phyloP scores from a whole-genome alignment of 768 basidiomycete species.

The Agaricus subrufescens region DNA sequence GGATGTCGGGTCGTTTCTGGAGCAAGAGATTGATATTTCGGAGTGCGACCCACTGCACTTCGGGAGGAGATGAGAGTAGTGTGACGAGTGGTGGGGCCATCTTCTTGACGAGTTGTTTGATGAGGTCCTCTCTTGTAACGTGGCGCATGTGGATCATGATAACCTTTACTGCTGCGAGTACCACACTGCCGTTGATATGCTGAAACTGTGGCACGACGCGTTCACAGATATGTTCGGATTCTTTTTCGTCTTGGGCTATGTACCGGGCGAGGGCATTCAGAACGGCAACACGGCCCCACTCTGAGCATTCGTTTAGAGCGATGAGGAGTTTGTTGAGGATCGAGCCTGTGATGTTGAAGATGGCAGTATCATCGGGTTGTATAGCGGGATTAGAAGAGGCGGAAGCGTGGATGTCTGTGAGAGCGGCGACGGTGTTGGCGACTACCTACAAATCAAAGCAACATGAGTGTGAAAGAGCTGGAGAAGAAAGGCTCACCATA shows the following conservation, averaged over 20 bases:
- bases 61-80: slow-evolving; percentile 91
- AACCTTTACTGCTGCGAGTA: slow-evolving; percentile 95
- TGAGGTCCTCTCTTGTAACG: slow-evolving; percentile 76
- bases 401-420: slow-evolving; percentile 86
- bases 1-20: slow-evolving; percentile 86
- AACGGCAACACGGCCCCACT: slow-evolving; percentile 97
- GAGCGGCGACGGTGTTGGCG: slow-evolving; percentile 90
- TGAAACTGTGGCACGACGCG: slow-evolving; percentile 98
- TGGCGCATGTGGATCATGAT: slow-evolving; percentile 96
- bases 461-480: slow-evolving; percentile 2
- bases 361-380: slow-evolving; percentile 53
- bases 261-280: slow-evolving; percentile 85
- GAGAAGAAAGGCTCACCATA: slow-evolving; percentile 55
- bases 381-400: slow-evolving; percentile 54
- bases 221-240: slow-evolving; percentile 98
- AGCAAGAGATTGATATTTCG: slow-evolving; percentile 95
- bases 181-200: slow-evolving; percentile 93
- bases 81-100: slow-evolving; percentile 98
- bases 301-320: slow-evolving; percentile 95
- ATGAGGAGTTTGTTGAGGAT: slow-evolving; percentile 89
- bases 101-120: slow-evolving; percentile 84
- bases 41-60: slow-evolving; percentile 97
- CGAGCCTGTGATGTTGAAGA: slow-evolving; percentile 79
- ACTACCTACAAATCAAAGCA: slow-evolving; percentile 67
- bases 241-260: slow-evolving; percentile 79